phyloP scores from a whole-genome alignment of 345 rosid species.

The Eucalyptus pauciflora region DNA sequence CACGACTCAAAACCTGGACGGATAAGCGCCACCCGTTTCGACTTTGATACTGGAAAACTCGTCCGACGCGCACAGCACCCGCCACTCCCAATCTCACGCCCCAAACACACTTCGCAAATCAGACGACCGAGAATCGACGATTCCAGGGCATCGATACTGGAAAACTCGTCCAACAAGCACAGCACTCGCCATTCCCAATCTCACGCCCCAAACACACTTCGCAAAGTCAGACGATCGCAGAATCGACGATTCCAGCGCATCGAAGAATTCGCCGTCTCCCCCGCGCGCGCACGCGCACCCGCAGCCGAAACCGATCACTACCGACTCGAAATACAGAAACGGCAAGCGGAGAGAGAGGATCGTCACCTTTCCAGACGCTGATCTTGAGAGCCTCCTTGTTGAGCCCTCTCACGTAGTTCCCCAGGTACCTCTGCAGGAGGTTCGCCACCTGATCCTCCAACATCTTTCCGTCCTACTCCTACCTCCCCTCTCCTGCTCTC shows the following conservation, averaged over 20 bases:
- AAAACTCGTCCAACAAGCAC: background rate
- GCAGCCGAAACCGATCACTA: background rate
- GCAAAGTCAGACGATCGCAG: background rate
- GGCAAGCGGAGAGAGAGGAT: background rate
- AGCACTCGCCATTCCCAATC: background rate
- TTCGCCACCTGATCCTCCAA: constrained; percentile 98
- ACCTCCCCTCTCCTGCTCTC: background rate
- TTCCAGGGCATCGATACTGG: background rate
- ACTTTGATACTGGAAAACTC: background rate
- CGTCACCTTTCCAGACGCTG: constrained; percentile 90
- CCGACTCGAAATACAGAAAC: background rate
- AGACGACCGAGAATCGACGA: background rate
- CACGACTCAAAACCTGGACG: background rate
- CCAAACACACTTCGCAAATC: background rate
- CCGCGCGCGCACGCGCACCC: no score
- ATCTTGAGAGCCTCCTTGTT: constrained; percentile 93
- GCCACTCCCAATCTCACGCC: background rate
- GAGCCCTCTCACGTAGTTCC: constrained; percentile 84
- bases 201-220: background rate
- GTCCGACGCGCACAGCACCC: background rate
- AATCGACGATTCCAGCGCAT: no score
- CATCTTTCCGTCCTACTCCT: constrained; percentile 25
- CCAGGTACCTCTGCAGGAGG: constrained; percentile 77
- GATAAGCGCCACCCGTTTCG: background rate
- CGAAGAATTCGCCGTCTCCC: no score